A percentile compares a stretch with the other conserved stretches of the same genome.
Evolutionary conservation across 1,284 basidiomycete genomes (phyloP).

Genomic region (Tilletia caries): DNA sequence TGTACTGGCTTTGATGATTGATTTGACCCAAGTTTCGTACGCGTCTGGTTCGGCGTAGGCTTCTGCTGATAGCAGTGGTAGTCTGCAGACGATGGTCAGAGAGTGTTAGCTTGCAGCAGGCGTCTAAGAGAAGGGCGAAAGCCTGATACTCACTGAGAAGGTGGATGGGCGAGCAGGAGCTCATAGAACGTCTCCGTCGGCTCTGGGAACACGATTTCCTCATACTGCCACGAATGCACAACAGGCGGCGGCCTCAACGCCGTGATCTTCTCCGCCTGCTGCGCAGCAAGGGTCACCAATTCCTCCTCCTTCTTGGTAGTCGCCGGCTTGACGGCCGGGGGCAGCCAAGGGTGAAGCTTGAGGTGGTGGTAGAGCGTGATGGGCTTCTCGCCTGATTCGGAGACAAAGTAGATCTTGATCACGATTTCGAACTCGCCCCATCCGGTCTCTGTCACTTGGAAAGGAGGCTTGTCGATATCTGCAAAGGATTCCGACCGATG

Average conservation of each 20-base stretch:
- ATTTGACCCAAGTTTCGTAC: conserved; percentile 29
- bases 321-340: conserved; percentile 24
- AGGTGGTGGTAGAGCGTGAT: conserved; percentile 83
- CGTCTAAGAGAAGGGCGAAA: not conserved
- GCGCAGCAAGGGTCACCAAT: not conserved
- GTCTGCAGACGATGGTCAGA: conserved; percentile 58
- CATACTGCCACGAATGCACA: conserved; percentile 93
- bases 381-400: conserved; percentile 87
- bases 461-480: conserved; percentile 91
- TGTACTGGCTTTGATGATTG: conserved; percentile 11
- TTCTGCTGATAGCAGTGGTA: conserved; percentile 38
- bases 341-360: conserved; percentile 90
- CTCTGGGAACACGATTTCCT: conserved; percentile 94
- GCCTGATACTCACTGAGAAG: conserved; percentile 64
- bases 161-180: conserved; percentile 74
- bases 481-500: conserved; percentile 6
- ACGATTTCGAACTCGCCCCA: conserved; percentile 99
- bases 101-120: conserved; percentile 55
- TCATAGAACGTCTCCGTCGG: conserved; percentile 85
- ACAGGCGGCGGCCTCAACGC: conserved; percentile 26
- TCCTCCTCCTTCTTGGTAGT: conserved; percentile 13
- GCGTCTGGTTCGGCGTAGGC: conserved; percentile 38
- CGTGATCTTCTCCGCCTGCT: conserved; percentile 13
- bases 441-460: conserved; percentile 91
- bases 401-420: conserved; percentile 87